phyloP scores from a whole-genome alignment of 371 early-diverging fungal genomes.

The Actinomortierella ambigua region DNA sequence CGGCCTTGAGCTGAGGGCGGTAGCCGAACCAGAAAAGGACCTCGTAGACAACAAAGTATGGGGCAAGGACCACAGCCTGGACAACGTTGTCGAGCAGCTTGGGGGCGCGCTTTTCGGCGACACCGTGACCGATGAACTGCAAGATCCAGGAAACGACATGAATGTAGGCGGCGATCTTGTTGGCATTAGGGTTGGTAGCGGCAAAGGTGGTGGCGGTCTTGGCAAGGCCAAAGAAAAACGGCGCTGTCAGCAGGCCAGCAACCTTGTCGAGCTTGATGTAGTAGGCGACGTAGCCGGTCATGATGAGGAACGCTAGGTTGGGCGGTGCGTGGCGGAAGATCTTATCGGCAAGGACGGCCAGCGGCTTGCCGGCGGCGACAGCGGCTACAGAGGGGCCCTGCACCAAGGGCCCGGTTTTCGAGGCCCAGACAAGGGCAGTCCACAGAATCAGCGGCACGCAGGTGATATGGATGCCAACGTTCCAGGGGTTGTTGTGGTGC shows the following conservation, averaged over 20 bases:
- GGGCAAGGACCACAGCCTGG: constrained; percentile 93
- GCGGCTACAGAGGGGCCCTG: constrained; percentile 32
- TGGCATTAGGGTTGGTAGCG: constrained; percentile 54
- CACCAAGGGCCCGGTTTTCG: constrained; percentile 62
- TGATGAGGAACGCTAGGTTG: constrained; percentile 62
- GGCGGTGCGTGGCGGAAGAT: constrained; percentile 47
- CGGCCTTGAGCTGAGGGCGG: constrained; percentile 71
- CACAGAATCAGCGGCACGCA: constrained; percentile 93
- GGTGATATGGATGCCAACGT: constrained; percentile 85
- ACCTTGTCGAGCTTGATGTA: constrained; percentile 82
- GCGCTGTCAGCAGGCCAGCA: constrained; percentile 69
- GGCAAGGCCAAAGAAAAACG: constrained; percentile 63
- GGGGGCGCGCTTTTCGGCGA: constrained; percentile 88
- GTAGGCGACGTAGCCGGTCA: constrained; percentile 67
- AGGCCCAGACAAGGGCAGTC: constrained; percentile 70
- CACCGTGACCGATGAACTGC: constrained; percentile 91
- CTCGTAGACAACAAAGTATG: constrained; percentile 94
- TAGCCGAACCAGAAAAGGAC: constrained; percentile 87
- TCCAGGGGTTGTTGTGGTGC: constrained; percentile 79
- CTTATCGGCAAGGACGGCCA: constrained; percentile 30
- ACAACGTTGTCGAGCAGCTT: constrained; percentile 85
- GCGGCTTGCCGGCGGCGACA: constrained; percentile 19
- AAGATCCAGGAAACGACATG: constrained; percentile 82
- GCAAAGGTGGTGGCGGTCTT: constrained; percentile 65
- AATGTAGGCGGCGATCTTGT: constrained; percentile 55